These are phyloP conservation scores for Pyrenophora seminiperda DNA, from an alignment of 2,329 filamentous ascomycete genomes.

Conservation along the genomic window DNA sequence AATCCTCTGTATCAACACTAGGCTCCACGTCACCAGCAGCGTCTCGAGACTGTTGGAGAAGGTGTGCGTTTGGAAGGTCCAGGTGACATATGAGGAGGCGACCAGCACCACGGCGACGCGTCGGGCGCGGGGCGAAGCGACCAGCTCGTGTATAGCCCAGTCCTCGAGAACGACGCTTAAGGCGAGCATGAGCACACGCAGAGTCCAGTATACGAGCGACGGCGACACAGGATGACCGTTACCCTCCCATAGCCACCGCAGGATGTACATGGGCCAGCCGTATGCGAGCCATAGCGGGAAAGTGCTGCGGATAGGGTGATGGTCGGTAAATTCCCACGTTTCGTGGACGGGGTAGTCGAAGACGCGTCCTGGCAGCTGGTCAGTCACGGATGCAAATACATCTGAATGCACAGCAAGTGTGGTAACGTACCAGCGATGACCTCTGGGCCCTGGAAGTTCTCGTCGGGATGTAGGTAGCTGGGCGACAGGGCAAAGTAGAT, in stretches of 20 bases:
- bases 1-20: constrained; percentile 90
- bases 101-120: constrained; percentile 79
- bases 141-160: constrained; percentile 93
- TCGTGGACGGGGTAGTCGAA: constrained; percentile 87
- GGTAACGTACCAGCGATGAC: constrained; percentile 78
- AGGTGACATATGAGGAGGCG: constrained; percentile 96
- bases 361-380: constrained; percentile 71
- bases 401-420: not conserved
- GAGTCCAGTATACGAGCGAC: constrained; percentile 84
- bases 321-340: constrained; percentile 95
- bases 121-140: constrained; percentile 73
- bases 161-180: constrained; percentile 96
- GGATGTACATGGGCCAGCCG: constrained; percentile 86
- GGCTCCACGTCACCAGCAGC: constrained; percentile 86
- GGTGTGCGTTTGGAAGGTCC: constrained; percentile 97
- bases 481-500: constrained; percentile 93
- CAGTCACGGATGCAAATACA: constrained; percentile 9
- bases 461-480: constrained; percentile 97
- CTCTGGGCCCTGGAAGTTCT: constrained; percentile 98
- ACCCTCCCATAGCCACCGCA: constrained; percentile 91
- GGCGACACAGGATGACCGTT: constrained; percentile 81
- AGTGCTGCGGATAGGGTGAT: constrained; percentile 87
- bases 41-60: constrained; percentile 98
- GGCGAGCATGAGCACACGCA: constrained; percentile 89
- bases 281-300: constrained; percentile 97